Evolutionary conservation across 139 green algal species (phyloP).

Genomic region (Chlamydomonas applanata): DNA sequence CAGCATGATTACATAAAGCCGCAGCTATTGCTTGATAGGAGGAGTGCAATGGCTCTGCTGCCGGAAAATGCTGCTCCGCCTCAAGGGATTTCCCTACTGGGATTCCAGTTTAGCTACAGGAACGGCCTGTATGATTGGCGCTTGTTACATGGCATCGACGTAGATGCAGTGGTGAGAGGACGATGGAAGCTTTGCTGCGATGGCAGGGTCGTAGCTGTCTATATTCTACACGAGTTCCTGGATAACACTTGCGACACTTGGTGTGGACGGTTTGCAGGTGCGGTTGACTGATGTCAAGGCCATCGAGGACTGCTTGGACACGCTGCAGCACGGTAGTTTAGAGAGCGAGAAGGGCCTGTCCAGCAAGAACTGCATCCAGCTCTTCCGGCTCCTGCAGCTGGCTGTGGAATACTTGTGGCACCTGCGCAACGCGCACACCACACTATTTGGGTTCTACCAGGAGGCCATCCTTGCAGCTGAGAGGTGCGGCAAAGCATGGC

Average conservation of each 20-base stretch:
- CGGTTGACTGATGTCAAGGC: slow-evolving; percentile 39
- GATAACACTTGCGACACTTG: not conserved
- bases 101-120: not conserved
- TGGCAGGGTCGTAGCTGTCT: too few species aligned
- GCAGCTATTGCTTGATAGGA: too few species aligned
- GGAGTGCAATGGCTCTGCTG: too few species aligned
- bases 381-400: slow-evolving; percentile 49
- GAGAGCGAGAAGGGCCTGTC: slow-evolving; percentile 19
- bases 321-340: slow-evolving; percentile 34
- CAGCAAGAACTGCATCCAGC: slow-evolving; percentile 39
- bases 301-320: slow-evolving; percentile 40
- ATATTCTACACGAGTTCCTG: too few species aligned
- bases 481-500: not conserved
- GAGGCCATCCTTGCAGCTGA: not conserved
- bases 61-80: too few species aligned
- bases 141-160: slow-evolving; percentile 59
- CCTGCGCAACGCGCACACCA: slow-evolving; percentile 31
- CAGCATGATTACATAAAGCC: too few species aligned
- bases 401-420: slow-evolving; percentile 43
- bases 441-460: slow-evolving; percentile 30
- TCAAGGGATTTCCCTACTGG: too few species aligned
- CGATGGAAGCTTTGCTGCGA: too few species aligned
- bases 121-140: slow-evolving; percentile 52
- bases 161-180: slow-evolving; percentile 48
- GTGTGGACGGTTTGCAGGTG: slow-evolving; percentile 18